These are phyloP conservation scores for Salix purpurea DNA, from an alignment of 345 rosid genomes.

Conservation along the genomic window DNA sequence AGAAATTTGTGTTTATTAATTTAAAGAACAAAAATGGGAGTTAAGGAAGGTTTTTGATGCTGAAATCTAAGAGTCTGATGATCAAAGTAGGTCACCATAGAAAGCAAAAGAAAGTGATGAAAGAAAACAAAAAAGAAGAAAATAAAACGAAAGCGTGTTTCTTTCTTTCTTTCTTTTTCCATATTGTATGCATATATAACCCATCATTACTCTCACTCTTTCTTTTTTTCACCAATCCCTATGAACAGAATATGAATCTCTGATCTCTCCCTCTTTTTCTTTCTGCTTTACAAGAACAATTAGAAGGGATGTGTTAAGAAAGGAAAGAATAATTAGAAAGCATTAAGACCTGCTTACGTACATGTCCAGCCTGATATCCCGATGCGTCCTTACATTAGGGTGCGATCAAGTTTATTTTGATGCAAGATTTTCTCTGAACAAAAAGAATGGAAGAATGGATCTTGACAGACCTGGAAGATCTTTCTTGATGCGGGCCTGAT, in stretches of 20 bases:
- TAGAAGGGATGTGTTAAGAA: not conserved
- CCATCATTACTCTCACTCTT: conserved; percentile 41
- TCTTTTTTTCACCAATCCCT: conserved; percentile 49
- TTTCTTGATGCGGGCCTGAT: too few species aligned
- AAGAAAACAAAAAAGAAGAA: conserved; percentile 17
- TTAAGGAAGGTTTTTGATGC: too few species aligned
- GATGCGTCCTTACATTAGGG: not conserved
- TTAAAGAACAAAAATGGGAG: too few species aligned
- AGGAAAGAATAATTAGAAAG: not conserved
- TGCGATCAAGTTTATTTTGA: not conserved
- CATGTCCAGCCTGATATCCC: not conserved
- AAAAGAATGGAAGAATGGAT: not conserved
- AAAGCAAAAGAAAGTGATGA: conserved; percentile 20
- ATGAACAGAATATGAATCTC: conserved; percentile 15
- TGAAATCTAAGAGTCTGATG: too few species aligned
- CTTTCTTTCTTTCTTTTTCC: conserved; percentile 7
- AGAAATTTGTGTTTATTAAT: too few species aligned
- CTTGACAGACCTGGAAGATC: too few species aligned
- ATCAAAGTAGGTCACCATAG: too few species aligned
- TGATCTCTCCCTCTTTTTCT: conserved; percentile 17
- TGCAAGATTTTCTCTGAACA: too few species aligned
- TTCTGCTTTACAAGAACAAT: not conserved
- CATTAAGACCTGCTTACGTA: not conserved
- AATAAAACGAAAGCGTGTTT: conserved; percentile 9
- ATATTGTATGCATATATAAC: conserved; percentile 15